Conservation (phyloP, 345 rosid species). For the Gossypium stocksii region DNA sequence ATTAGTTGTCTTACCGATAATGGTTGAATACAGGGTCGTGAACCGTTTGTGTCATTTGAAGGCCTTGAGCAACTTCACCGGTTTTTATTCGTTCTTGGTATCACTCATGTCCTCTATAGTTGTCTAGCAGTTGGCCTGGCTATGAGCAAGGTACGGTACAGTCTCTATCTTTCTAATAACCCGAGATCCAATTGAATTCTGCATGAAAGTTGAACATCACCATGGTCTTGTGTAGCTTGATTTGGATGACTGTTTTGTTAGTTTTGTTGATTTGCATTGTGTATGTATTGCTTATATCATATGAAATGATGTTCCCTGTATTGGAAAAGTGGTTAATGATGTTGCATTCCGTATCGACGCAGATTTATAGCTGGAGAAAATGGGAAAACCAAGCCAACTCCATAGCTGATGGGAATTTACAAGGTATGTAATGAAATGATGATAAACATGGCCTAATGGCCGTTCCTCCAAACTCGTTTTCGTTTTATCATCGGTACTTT, state of each 20-base stretch:
- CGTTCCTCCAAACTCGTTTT: not conserved
- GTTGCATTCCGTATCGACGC: not conserved
- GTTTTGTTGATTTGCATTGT: not conserved
- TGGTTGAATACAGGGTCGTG: conserved; percentile 57
- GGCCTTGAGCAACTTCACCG: conserved; percentile 89
- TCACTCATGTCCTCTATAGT: conserved; percentile 86
- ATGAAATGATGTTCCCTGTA: not conserved
- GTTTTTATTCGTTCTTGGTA: conserved; percentile 82
- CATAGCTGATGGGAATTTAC: conserved; percentile 48
- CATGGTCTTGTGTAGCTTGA: not conserved
- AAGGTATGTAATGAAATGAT: conserved; percentile 37
- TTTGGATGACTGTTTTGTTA: not conserved
- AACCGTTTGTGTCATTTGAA: conserved; percentile 83
- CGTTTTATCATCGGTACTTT: not conserved
- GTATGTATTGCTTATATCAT: not conserved
- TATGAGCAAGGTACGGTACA: conserved; percentile 94
- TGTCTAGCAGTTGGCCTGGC: conserved; percentile 85
- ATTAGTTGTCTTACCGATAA: not conserved
- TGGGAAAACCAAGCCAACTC: conserved; percentile 68
- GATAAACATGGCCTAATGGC: not conserved
- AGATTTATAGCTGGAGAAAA: conserved; percentile 95
- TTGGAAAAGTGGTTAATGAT: not conserved
- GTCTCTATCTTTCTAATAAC: conserved; percentile 11
- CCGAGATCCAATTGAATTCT: not conserved
- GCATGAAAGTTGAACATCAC: not conserved